phyloP scores from a whole-genome alignment of 139 green algal species.

The Diplosphaera chodatii region DNA sequence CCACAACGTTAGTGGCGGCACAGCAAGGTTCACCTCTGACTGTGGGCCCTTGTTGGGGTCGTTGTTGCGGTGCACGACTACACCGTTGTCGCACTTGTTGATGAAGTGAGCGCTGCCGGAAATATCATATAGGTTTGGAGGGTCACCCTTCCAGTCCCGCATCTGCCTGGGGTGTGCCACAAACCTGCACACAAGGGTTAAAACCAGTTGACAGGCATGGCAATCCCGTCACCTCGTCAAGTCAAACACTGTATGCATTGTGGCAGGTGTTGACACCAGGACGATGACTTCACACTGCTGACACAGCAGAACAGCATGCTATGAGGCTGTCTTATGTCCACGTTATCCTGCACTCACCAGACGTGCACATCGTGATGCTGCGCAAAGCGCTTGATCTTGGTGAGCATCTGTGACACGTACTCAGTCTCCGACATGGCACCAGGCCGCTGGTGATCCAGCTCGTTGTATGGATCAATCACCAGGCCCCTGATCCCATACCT shows the following conservation, averaged over 20 bases:
- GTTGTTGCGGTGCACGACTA: slow-evolving; percentile 86
- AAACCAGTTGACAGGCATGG: too few relatives aligned
- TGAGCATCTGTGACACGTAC: slow-evolving; percentile 91
- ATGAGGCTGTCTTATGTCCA: too few relatives aligned
- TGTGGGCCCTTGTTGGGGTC: slow-evolving; percentile 33
- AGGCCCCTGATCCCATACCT: slow-evolving; percentile 88
- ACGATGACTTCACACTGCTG: too few relatives aligned
- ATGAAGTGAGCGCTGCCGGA: slow-evolving; percentile 91
- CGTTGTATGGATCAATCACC: slow-evolving; percentile 98
- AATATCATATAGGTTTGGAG: slow-evolving; percentile 89
- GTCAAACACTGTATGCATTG: too few relatives aligned
- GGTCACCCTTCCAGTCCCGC: slow-evolving; percentile 69
- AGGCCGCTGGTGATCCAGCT: slow-evolving; percentile 79
- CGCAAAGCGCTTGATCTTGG: slow-evolving; percentile 69
- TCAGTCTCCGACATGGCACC: slow-evolving; percentile 78
- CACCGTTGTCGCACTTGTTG: slow-evolving; percentile 94
- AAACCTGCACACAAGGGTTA: slow-evolving; percentile 40
- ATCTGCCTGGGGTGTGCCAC: slow-evolving; percentile 89
- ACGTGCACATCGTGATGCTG: slow-evolving; percentile 87
- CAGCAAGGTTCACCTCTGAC: not conserved
- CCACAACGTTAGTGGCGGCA: too few relatives aligned
- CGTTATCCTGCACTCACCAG: slow-evolving; percentile 34
- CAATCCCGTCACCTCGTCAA: too few relatives aligned
- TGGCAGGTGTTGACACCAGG: too few relatives aligned
- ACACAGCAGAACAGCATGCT: too few relatives aligned